Conservation (phyloP, 306 rosid species). For the Erythrophleum fordii region DNA sequence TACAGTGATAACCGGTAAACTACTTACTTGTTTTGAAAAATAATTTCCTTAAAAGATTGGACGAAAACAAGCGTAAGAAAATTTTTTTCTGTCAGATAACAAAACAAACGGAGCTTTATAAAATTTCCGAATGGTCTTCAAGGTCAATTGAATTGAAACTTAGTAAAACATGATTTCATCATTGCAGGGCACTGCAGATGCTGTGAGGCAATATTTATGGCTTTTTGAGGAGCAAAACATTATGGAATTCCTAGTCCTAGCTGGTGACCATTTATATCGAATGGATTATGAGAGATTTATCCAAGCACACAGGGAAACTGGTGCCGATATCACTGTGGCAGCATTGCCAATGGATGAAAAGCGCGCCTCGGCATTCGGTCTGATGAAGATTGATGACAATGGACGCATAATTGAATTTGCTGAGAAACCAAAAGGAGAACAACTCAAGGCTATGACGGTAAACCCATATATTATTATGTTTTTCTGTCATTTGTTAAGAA, state of each 20-base stretch:
- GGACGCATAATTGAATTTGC: constrained; percentile 91
- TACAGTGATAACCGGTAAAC: too few species aligned
- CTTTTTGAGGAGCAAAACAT: constrained; percentile 92
- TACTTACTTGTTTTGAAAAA: too few species aligned
- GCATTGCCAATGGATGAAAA: constrained; percentile 96
- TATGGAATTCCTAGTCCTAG: constrained; percentile 81
- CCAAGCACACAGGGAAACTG: constrained; percentile 91
- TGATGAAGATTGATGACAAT: constrained; percentile 94
- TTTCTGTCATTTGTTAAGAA: too few species aligned
- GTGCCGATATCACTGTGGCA: constrained; percentile 96
- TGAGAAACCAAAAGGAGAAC: constrained; percentile 95
- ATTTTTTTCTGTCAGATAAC: too few species aligned
- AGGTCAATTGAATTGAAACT: too few species aligned
- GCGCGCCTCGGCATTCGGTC: constrained; percentile 91
- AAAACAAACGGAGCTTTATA: too few species aligned
- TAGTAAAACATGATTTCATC: too few species aligned
- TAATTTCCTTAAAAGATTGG: too few species aligned
- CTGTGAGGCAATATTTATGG: constrained; percentile 93
- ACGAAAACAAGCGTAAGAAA: too few species aligned
- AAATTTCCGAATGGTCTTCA: too few species aligned
- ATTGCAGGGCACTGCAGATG: constrained; percentile 91
- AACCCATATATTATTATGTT: background rate
- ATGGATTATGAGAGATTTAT: constrained; percentile 95
- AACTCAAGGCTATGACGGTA: constrained; percentile 90
- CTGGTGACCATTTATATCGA: constrained; percentile 92